Evolutionary conservation across 192 early-diverging fungal species (phyloP).

Genomic region (Gamsiella multidivaricata): DNA sequence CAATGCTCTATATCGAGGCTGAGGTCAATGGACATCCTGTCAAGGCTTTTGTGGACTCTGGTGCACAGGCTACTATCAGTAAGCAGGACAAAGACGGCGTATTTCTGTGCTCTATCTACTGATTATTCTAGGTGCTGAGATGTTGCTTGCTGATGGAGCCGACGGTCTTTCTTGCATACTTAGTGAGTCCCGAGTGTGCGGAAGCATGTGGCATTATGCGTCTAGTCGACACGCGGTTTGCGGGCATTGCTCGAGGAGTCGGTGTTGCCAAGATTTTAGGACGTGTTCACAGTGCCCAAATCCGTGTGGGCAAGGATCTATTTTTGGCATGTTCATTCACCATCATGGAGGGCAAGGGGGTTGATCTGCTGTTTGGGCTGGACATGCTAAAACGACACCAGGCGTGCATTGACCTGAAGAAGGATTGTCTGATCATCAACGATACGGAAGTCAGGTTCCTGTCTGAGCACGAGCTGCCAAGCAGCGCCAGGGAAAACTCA

Average conservation of each 20-base stretch:
- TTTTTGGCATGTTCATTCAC: constrained; percentile 90
- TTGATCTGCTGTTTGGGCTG: constrained; percentile 92
- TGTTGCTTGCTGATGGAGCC: neutral
- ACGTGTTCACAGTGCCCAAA: constrained; percentile 89
- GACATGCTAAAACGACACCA: constrained; percentile 96
- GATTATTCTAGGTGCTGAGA: neutral
- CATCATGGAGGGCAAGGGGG: constrained; percentile 92
- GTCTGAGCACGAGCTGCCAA: constrained; percentile 91
- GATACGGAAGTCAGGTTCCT: constrained; percentile 86
- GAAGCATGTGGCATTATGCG: constrained; percentile 88
- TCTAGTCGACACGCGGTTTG: constrained; percentile 87
- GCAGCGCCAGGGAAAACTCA: constrained; percentile 49
- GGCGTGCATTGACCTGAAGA: constrained; percentile 91
- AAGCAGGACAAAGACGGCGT: constrained; percentile 18
- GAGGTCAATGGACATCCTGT: constrained; percentile 90
- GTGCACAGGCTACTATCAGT: constrained; percentile 94
- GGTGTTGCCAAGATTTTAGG: constrained; percentile 97
- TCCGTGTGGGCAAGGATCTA: constrained; percentile 81
- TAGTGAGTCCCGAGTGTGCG: constrained; percentile 74
- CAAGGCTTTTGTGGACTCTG: constrained; percentile 97
- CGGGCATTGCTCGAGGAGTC: constrained; percentile 92
- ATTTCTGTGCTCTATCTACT: too few relatives aligned
- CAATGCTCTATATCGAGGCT: constrained; percentile 91
- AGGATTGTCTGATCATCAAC: constrained; percentile 84
- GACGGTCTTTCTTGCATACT: neutral